A percentile compares a stretch with the other conserved stretches of the same genome.
Conservation (phyloP, 176 grass and related monocot species). For the Puccinellia tenuiflora region DNA sequence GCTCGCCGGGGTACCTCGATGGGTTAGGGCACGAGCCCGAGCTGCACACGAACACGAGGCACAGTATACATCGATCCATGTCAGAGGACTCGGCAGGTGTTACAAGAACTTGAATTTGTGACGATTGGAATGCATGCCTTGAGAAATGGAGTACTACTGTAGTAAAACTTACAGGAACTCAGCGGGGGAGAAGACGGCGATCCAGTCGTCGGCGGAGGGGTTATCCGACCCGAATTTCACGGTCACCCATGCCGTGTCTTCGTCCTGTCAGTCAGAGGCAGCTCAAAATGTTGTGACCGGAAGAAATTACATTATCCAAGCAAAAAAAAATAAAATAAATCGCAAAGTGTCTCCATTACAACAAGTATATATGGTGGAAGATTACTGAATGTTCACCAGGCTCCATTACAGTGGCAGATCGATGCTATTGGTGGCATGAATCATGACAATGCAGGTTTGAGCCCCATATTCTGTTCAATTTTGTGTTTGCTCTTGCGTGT, state of each 20-base stretch:
- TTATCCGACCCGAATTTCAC: conserved; percentile 41
- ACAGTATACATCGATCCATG: not conserved
- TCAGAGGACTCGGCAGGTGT: not conserved
- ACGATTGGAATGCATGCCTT: not conserved
- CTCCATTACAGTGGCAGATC: no score
- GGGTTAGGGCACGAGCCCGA: conserved; percentile 45
- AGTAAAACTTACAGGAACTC: conserved; percentile 44
- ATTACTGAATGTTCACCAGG: no score
- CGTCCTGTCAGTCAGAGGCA: conserved; percentile 38
- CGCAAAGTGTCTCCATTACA: no score
- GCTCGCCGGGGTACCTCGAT: conserved; percentile 30
- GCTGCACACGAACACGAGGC: conserved; percentile 20
- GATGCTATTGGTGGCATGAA: no score
- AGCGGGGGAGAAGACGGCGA: conserved; percentile 81
- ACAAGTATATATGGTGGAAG: no score
- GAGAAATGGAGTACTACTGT: not conserved
- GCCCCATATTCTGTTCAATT: no score
- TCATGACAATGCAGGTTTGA: no score
- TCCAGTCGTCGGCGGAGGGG: conserved; percentile 59
- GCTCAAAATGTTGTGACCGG: not conserved
- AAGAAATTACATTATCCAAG: no score
- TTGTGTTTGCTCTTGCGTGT: no score
- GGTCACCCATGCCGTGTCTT: conserved; percentile 62
- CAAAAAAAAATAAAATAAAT: no score
- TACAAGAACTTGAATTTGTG: not conserved